A percentile compares a stretch with the other conserved stretches of the same genome.
phyloP scores from a whole-genome alignment of 257 asterid species.

The Catharanthus roseus region DNA sequence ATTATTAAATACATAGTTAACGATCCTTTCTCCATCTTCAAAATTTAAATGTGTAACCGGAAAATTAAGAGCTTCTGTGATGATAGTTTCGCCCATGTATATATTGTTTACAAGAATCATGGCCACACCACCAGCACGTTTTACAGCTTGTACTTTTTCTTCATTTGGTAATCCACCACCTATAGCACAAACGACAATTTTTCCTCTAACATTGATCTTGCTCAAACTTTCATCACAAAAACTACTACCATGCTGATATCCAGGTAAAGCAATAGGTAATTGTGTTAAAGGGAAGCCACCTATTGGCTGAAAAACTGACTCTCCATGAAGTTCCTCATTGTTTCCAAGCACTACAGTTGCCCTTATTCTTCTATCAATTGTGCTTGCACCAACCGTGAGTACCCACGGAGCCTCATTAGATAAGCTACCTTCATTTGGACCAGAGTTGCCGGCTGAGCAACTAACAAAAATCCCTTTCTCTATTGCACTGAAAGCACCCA shows the following conservation, averaged over 20 bases:
- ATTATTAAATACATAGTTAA: neutral
- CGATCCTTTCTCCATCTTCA: neutral
- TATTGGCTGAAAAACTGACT: neutral
- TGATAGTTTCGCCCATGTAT: neutral
- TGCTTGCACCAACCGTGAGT: neutral
- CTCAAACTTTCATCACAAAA: neutral
- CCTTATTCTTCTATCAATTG: no score
- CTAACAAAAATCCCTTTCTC: neutral
- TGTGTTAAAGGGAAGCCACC: no score
- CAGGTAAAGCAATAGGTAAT: no score
- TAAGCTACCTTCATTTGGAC: neutral
- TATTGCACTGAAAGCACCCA: neutral
- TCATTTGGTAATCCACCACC: neutral
- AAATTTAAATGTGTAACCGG: neutral
- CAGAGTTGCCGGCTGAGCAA: neutral
- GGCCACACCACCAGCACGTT: no score
- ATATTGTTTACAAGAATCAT: no score
- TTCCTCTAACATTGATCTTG: constrained; percentile 8
- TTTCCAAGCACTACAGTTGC: neutral
- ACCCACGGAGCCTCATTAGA: constrained; percentile 2
- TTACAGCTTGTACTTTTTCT: neutral
- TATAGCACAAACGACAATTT: neutral
- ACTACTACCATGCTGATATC: no score
- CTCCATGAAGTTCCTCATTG: neutral
- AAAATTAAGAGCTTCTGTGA: neutral